phyloP scores from a whole-genome alignment of 2,329 filamentous ascomycete species.

The Aspergillus novoparasiticus region DNA sequence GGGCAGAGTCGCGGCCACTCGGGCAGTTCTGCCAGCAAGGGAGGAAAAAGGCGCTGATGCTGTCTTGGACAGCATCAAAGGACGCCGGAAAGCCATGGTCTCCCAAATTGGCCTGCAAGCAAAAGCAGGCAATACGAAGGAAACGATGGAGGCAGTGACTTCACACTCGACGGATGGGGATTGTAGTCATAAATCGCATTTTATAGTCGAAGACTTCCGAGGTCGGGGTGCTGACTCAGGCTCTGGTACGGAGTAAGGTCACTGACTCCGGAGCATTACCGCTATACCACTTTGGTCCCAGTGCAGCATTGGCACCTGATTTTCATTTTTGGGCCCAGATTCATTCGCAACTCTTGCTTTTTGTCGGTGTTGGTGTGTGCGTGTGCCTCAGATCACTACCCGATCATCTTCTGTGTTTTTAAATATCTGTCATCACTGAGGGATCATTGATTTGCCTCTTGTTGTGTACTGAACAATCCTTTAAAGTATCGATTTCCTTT shows the following conservation, averaged over 20 bases:
- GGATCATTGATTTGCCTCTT: background rate
- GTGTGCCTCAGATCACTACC: no score
- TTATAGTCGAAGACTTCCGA: conserved; percentile 31
- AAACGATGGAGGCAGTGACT: conserved; percentile 1
- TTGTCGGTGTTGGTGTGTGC: background rate
- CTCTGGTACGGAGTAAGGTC: conserved; percentile 8
- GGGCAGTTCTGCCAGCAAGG: conserved; percentile 30
- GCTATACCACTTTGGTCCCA: conserved; percentile 20
- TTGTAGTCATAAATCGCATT: conserved; percentile 23
- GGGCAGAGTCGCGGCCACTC: conserved; percentile 29
- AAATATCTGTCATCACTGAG: background rate
- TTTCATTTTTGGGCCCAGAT: background rate
- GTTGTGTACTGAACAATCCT: no score
- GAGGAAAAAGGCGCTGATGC: conserved; percentile 35
- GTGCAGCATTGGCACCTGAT: conserved; percentile 11
- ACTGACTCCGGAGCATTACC: conserved; percentile 15
- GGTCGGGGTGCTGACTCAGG: conserved; percentile 42
- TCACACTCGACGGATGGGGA: conserved; percentile 8
- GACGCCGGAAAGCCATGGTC: conserved; percentile 44
- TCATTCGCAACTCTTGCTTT: background rate
- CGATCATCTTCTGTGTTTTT: background rate
- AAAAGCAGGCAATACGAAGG: conserved; percentile 10
- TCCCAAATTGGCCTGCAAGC: conserved; percentile 18
- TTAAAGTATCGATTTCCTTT: background rate
- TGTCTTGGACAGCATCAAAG: conserved; percentile 36